Conservation (phyloP, 352 stramenopile species). For the Aphanomyces cochlioides region DNA sequence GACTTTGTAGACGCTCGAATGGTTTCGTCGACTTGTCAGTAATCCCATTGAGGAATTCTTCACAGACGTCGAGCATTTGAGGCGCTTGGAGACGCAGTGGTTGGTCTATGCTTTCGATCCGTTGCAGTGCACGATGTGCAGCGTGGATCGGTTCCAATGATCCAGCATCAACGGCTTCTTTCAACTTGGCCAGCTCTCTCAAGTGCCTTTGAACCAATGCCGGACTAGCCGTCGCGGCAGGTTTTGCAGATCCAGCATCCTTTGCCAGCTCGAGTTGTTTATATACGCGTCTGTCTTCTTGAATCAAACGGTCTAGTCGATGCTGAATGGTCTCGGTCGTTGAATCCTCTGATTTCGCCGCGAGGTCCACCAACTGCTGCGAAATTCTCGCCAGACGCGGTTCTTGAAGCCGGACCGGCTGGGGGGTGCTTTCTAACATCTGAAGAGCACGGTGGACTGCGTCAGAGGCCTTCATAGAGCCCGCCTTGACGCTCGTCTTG, state of each 20-base stretch:
- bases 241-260: neutral
- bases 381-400: conserved; percentile 5
- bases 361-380: neutral
- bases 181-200: neutral
- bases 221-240: neutral
- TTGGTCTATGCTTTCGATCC: neutral
- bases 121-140: neutral
- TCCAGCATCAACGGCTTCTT: neutral
- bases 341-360: neutral
- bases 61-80: neutral
- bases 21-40: neutral
- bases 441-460: conserved; percentile 26
- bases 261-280: neutral
- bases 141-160: neutral
- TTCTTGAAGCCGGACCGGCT: conserved; percentile 24
- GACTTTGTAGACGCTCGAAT: neutral
- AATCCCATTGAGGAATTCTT: neutral
- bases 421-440: conserved; percentile 20
- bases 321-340: neutral
- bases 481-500: neutral
- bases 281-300: conserved; percentile 24
- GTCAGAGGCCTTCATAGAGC: conserved; percentile 1
- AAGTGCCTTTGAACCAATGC: neutral
- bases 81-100: neutral
- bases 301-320: conserved; percentile 7